These are phyloP conservation scores for Echria macrotheca DNA, from an alignment of 495 filamentous ascomycete species.

Conservation along the genomic window DNA sequence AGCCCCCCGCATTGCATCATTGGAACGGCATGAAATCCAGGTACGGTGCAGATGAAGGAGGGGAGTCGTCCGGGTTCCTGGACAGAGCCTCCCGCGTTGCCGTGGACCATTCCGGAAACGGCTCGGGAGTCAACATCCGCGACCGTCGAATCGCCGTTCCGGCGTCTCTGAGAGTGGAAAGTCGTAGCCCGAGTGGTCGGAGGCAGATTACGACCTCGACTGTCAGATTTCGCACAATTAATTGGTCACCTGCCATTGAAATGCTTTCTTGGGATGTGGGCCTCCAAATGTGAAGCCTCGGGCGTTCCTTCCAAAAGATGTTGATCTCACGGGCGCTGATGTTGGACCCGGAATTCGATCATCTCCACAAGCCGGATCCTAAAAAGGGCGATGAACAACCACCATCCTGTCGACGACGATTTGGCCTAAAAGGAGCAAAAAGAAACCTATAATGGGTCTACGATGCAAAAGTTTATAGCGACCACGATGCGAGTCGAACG, in stretches of 20 bases:
- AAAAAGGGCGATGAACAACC: too few relatives aligned
- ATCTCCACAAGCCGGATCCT: too few relatives aligned
- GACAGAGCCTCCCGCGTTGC: constrained; percentile 28
- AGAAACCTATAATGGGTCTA: too few relatives aligned
- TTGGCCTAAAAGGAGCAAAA: too few relatives aligned
- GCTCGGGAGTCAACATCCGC: constrained; percentile 22
- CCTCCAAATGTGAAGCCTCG: too few relatives aligned
- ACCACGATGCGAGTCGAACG: constrained; percentile 30
- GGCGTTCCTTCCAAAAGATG: too few relatives aligned
- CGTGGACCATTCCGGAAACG: constrained; percentile 26
- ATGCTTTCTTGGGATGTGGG: too few relatives aligned
- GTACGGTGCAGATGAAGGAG: neutral
- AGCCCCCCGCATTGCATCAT: neutral
- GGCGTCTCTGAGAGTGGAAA: constrained; percentile 5
- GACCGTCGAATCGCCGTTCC: neutral
- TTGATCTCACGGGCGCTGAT: too few relatives aligned
- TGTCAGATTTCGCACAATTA: too few relatives aligned
- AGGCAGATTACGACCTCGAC: too few relatives aligned
- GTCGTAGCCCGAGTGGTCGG: neutral
- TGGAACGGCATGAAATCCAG: neutral
- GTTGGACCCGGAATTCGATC: too few relatives aligned
- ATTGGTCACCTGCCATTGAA: constrained; percentile 1
- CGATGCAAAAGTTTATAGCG: constrained; percentile 4
- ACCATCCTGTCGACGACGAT: too few relatives aligned
- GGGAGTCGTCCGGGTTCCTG: constrained; percentile 16